Percentiles rank a stretch among this genome's conserved stretches.
These are phyloP conservation scores for Coleophoma crateriformis DNA, from an alignment of 2,329 filamentous ascomycete species.

Conservation along the genomic window DNA sequence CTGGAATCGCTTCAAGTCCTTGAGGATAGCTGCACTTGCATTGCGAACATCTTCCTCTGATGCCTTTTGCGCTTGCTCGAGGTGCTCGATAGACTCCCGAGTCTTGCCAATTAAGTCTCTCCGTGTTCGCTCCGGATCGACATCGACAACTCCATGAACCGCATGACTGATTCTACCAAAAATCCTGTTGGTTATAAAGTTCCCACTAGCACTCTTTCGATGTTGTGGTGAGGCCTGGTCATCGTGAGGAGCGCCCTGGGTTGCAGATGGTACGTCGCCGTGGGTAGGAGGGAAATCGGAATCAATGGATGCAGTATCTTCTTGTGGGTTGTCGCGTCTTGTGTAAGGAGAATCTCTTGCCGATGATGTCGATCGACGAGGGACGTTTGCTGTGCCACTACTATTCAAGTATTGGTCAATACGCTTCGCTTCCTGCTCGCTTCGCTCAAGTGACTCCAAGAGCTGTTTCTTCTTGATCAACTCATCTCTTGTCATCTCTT, in stretches of 20 bases:
- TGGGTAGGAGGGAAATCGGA: slow-evolving; percentile 93
- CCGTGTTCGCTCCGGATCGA: slow-evolving; percentile 88
- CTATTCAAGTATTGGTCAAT: slow-evolving; percentile 88
- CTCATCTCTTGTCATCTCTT: slow-evolving; percentile 95
- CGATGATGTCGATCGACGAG: slow-evolving; percentile 60
- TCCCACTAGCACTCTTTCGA: slow-evolving; percentile 78
- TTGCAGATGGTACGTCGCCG: slow-evolving; percentile 69
- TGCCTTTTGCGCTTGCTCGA: slow-evolving; percentile 86
- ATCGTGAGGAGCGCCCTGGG: slow-evolving; percentile 61
- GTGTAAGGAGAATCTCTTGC: slow-evolving; percentile 45
- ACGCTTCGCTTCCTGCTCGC: slow-evolving; percentile 85
- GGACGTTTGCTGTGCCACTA: slow-evolving; percentile 56
- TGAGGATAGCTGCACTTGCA: slow-evolving; percentile 80
- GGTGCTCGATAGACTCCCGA: slow-evolving; percentile 74
- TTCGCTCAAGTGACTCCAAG: slow-evolving; percentile 85
- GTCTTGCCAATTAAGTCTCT: slow-evolving; percentile 96
- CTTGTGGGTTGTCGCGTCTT: slow-evolving; percentile 48
- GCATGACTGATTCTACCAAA: slow-evolving; percentile 95
- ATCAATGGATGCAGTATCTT: slow-evolving; percentile 87
- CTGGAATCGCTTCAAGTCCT: slow-evolving; percentile 90
- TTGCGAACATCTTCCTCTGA: slow-evolving; percentile 91
- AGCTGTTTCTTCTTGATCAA: slow-evolving; percentile 78
- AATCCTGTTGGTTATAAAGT: slow-evolving; percentile 87
- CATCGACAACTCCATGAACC: slow-evolving; percentile 91
- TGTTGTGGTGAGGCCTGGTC: slow-evolving; percentile 47